Evolutionary conservation across 164 flowering plant genomes (phyloP).

Genomic region (Brasenia schreberi): DNA sequence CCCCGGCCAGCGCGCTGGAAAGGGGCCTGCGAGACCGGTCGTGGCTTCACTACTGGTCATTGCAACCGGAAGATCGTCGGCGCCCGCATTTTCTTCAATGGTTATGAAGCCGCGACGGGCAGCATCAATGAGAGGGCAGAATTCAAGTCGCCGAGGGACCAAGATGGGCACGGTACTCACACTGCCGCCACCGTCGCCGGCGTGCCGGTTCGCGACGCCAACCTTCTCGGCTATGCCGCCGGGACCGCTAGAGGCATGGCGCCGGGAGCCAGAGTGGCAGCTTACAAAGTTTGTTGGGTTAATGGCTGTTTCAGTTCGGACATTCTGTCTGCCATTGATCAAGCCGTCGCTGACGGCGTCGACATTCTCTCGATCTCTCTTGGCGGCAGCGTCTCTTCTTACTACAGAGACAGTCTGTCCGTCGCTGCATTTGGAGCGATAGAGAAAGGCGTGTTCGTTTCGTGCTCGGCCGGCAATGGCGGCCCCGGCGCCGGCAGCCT

Average conservation of each 20-base stretch:
- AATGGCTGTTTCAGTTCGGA: slow-evolving; percentile 73
- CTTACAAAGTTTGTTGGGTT: slow-evolving; percentile 71
- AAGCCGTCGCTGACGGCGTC: slow-evolving; percentile 63
- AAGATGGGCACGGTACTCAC: slow-evolving; percentile 87
- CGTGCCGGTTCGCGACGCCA: slow-evolving; percentile 37
- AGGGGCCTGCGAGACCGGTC: slow-evolving; percentile 49
- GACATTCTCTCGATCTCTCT: slow-evolving; percentile 73
- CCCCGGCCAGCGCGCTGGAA: slow-evolving; percentile 44
- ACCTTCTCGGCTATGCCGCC: slow-evolving; percentile 61
- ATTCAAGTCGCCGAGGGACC: slow-evolving; percentile 40
- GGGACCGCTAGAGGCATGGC: slow-evolving; percentile 96
- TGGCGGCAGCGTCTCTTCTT: slow-evolving; percentile 66
- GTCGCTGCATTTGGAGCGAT: slow-evolving; percentile 65
- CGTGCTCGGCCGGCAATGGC: slow-evolving; percentile 83
- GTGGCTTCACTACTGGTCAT: slow-evolving; percentile 28
- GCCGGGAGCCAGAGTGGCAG: slow-evolving; percentile 48
- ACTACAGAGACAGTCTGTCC: slow-evolving; percentile 55
- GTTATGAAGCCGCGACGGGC: slow-evolving; percentile 37
- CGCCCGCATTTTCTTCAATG: slow-evolving; percentile 57
- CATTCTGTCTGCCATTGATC: slow-evolving; percentile 71
- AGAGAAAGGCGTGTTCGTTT: slow-evolving; percentile 65
- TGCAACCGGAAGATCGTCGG: slow-evolving; percentile 84
- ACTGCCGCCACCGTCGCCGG: slow-evolving; percentile 85
- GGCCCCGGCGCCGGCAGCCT: slow-evolving; percentile 49
- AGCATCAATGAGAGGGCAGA: slow-evolving; percentile 14